Conservation (phyloP, 805 yeast genomes). For the Diddensiella caesifluorescens region DNA sequence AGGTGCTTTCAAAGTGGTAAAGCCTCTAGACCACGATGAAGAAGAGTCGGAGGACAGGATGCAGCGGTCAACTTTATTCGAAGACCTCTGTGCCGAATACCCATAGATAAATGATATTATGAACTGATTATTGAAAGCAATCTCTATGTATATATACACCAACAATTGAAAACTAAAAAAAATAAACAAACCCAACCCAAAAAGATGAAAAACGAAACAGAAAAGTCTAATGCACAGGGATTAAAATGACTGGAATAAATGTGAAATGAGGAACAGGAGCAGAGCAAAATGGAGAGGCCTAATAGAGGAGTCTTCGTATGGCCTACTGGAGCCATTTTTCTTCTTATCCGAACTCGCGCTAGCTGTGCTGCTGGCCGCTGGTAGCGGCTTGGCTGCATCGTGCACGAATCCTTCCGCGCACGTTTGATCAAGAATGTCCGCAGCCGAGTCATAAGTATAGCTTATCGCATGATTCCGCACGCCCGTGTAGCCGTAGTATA, state of each 20-base stretch:
- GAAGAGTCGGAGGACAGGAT: background rate
- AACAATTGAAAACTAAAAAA: background rate
- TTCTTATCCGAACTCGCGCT: background rate
- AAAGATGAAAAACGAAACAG: background rate
- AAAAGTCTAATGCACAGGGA: background rate
- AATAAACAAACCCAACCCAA: background rate
- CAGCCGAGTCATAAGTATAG: conserved; percentile 28
- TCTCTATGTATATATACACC: background rate
- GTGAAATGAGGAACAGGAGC: background rate
- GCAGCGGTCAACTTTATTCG: conserved; percentile 1
- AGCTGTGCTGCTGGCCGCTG: conserved; percentile 2
- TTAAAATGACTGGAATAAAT: background rate
- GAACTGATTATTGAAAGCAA: too few species aligned
- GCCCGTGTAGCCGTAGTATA: conserved; percentile 25
- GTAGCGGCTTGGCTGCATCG: conserved; percentile 10
- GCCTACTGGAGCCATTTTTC: background rate
- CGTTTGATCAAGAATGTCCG: conserved; percentile 16
- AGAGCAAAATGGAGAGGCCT: background rate
- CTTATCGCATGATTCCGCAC: conserved; percentile 21
- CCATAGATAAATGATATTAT: too few species aligned
- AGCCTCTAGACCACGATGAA: conserved; percentile 27
- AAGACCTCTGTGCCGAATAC: conserved; percentile 4
- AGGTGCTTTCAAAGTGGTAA: conserved; percentile 78
- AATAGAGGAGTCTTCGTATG: too few species aligned
- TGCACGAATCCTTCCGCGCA: conserved; percentile 21